Conservation (phyloP, 352 stramenopile species). For the Globisporangium ultimum region DNA sequence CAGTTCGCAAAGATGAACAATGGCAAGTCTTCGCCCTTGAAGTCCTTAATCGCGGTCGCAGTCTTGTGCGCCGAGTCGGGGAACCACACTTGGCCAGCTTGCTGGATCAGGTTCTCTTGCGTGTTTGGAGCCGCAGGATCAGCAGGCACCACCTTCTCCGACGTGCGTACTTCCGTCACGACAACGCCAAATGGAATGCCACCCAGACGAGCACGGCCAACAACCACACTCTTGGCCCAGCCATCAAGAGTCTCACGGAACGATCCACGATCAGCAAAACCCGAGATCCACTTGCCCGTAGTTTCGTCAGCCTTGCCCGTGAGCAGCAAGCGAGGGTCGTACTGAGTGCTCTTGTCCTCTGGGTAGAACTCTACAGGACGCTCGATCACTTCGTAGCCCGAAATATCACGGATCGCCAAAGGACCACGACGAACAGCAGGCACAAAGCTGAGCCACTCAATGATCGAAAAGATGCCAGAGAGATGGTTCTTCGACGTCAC, state of each 20-base stretch:
- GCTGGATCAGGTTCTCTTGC: constrained; percentile 96
- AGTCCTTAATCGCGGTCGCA: constrained; percentile 99
- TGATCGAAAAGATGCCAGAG: constrained; percentile 91
- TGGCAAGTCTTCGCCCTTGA: constrained; percentile 98
- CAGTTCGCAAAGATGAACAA: constrained; percentile 99
- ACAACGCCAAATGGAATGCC: constrained; percentile 99
- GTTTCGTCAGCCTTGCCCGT: constrained; percentile 74
- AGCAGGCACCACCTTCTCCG: constrained; percentile 96
- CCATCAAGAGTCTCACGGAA: constrained; percentile 98
- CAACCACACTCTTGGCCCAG: constrained; percentile 99
- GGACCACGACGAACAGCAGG: constrained; percentile 86
- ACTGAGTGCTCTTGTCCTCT: constrained; percentile 91
- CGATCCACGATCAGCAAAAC: constrained; percentile 98
- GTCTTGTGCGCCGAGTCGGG: constrained; percentile 99
- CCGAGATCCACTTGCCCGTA: constrained; percentile 83
- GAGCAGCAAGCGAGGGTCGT: constrained; percentile 95
- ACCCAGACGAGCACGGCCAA: constrained; percentile 95
- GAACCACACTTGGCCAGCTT: constrained; percentile 99
- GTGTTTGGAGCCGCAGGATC: constrained; percentile 97
- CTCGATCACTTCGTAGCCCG: constrained; percentile 82
- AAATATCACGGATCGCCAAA: constrained; percentile 84
- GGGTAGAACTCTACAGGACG: constrained; percentile 90
- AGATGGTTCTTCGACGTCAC: constrained; percentile 96
- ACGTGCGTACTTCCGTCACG: constrained; percentile 97
- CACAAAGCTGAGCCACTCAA: constrained; percentile 99